Percentiles rank a stretch among this genome's conserved stretches.
phyloP scores from a whole-genome alignment of 2,329 filamentous ascomycete species.

The Colletotrichum melonis region DNA sequence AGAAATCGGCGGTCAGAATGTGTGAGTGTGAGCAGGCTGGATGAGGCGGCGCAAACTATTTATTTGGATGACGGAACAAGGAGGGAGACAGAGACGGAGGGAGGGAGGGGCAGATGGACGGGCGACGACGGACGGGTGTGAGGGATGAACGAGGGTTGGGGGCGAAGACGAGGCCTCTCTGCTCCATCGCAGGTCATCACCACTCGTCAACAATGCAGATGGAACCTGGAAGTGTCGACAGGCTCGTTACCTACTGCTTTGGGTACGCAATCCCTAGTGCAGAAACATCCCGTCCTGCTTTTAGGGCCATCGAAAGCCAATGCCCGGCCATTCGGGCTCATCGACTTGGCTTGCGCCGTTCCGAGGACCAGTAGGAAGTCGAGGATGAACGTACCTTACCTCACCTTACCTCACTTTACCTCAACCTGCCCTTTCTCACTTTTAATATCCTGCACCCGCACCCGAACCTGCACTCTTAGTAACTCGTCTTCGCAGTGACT shows the following conservation, averaged over 20 bases:
- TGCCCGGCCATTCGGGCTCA: constrained; percentile 17
- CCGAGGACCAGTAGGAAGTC: neutral
- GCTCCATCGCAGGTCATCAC: neutral
- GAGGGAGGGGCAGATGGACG: neutral
- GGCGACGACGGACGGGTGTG: neutral
- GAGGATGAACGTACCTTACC: constrained; percentile 2
- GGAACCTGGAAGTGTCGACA: neutral
- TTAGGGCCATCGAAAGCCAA: constrained; percentile 13
- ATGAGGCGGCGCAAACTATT: constrained; percentile 32
- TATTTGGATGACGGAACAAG: constrained; percentile 11
- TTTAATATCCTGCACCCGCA: too few relatives aligned
- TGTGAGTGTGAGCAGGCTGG: constrained; percentile 27
- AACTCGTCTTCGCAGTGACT: neutral
- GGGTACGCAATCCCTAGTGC: neutral
- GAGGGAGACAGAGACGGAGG: neutral
- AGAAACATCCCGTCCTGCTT: constrained; percentile 3
- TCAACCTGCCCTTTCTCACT: too few relatives aligned
- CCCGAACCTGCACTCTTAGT: neutral
- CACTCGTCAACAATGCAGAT: too few relatives aligned
- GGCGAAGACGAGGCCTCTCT: neutral
- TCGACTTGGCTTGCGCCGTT: constrained; percentile 6
- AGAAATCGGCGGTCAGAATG: neutral
- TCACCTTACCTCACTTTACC: neutral
- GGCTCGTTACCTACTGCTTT: neutral
- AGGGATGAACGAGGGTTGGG: constrained; percentile 4